These are phyloP conservation scores for Claviceps monticola DNA, from an alignment of 2,329 filamentous ascomycete genomes.

Conservation along the genomic window DNA sequence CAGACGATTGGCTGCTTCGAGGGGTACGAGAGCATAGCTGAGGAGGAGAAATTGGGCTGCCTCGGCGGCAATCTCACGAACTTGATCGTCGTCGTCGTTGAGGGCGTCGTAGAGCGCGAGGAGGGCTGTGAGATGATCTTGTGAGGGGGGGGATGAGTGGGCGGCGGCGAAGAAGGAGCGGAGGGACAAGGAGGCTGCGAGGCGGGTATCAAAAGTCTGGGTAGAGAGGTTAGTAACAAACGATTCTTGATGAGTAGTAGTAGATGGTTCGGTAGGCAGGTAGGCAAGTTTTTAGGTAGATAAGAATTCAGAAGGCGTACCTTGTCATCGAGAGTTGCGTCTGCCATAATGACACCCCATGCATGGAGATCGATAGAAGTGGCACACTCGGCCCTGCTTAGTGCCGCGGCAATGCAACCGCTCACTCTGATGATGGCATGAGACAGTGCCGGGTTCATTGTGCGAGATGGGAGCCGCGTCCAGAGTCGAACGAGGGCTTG, in stretches of 20 bases:
- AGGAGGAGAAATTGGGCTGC: conserved; percentile 37
- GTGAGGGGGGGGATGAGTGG: conserved; percentile 10
- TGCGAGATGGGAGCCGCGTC: conserved; percentile 21
- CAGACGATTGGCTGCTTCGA: conserved; percentile 33
- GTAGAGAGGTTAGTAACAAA: neutral
- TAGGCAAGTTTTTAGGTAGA: neutral
- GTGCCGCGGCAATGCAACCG: conserved; percentile 28
- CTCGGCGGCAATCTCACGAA: conserved; percentile 50
- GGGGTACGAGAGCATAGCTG: conserved; percentile 27
- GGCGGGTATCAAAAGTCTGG: conserved; percentile 50
- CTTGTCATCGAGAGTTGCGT: conserved; percentile 33
- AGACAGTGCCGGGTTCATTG: conserved; percentile 33
- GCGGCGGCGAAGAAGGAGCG: conserved; percentile 30
- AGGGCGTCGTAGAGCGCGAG: conserved; percentile 61
- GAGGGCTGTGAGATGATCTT: conserved; percentile 39
- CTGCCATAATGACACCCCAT: conserved; percentile 38
- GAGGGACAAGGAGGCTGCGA: conserved; percentile 44
- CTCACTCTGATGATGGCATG: conserved; percentile 35
- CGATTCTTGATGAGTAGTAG: too few relatives aligned
- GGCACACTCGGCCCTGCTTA: conserved; percentile 12
- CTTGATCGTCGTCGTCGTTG: conserved; percentile 85
- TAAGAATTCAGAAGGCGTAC: conserved; percentile 15
- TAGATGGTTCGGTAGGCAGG: neutral
- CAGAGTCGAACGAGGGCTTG: conserved; percentile 26
- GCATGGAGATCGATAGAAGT: conserved; percentile 12